A percentile compares a stretch with the other conserved stretches of the same genome.
phyloP scores from a whole-genome alignment of 352 stramenopile species.

The Globisporangium apiculatum region DNA sequence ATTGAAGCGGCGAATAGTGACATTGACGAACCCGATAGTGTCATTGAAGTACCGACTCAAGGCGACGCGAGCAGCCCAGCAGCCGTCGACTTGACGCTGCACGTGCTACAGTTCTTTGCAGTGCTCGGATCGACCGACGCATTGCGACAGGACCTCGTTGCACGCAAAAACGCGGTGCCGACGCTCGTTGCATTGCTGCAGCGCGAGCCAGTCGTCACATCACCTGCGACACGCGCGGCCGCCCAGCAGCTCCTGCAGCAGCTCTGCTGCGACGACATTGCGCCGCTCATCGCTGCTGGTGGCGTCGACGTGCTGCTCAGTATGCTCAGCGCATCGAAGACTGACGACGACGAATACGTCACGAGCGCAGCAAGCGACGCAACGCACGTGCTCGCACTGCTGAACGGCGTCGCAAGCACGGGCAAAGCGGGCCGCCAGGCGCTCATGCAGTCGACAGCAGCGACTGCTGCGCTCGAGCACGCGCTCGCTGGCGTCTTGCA shows the following conservation, averaged over 20 bases:
- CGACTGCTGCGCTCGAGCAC: slow-evolving; percentile 35
- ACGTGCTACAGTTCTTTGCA: too few species aligned
- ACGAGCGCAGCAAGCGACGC: slow-evolving; percentile 17
- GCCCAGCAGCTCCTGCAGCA: slow-evolving; percentile 43
- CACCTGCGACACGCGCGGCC: slow-evolving; percentile 4
- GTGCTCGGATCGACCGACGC: too few species aligned
- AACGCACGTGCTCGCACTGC: slow-evolving; percentile 48
- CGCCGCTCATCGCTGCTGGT: slow-evolving; percentile 51
- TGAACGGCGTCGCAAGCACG: slow-evolving; percentile 50
- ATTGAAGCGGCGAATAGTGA: too few species aligned
- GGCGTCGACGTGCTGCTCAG: slow-evolving; percentile 57
- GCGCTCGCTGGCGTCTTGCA: slow-evolving; percentile 21
- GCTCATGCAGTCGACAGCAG: slow-evolving; percentile 39
- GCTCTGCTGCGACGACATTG: slow-evolving; percentile 56
- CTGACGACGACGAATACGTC: too few species aligned
- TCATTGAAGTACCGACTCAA: too few species aligned
- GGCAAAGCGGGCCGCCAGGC: slow-evolving; percentile 32
- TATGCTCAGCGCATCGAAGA: slow-evolving; percentile 3
- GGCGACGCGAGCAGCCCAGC: too few species aligned
- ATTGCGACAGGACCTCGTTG: too few species aligned
- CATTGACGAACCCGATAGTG: too few species aligned
- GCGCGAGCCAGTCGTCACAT: too few species aligned
- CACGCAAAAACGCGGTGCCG: too few species aligned
- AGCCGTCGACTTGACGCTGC: too few species aligned
- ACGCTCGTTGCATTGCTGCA: slow-evolving; percentile 44